Evolutionary conservation across 805 yeast species (phyloP).

Genomic region (Myxozyma monticola): DNA sequence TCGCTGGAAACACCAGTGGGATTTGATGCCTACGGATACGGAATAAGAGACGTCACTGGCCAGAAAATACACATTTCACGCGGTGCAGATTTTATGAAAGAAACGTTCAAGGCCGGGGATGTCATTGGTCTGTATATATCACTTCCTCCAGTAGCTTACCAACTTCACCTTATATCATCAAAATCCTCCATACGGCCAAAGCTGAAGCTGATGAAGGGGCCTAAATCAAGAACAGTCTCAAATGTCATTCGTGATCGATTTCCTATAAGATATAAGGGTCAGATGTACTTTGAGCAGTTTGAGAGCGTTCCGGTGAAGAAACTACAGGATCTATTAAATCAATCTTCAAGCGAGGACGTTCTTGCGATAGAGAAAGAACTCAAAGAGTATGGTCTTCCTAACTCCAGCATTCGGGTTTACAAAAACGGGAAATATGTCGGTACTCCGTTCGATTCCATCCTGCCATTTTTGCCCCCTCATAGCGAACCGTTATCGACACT

Average conservation of each 20-base stretch:
- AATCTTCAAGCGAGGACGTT: conserved; percentile 21
- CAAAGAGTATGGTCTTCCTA: conserved; percentile 38
- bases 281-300: conserved; percentile 77
- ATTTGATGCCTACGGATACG: conserved; percentile 91
- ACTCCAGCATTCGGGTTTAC: conserved; percentile 66
- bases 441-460: conserved; percentile 62
- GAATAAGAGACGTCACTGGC: conserved; percentile 75
- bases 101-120: conserved; percentile 72
- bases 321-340: conserved; percentile 73
- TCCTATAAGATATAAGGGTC: conserved; percentile 78
- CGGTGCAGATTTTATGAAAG: conserved; percentile 55
- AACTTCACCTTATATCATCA: conserved; percentile 7
- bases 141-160: conserved; percentile 52
- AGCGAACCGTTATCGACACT: conserved; percentile 45
- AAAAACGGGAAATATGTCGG: conserved; percentile 76
- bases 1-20: conserved; percentile 94
- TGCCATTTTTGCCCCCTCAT: conserved; percentile 78
- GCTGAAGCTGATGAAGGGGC: conserved; percentile 6
- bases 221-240: conserved; percentile 8
- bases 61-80: conserved; percentile 75
- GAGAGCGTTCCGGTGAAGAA: conserved; percentile 71
- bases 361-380: conserved; percentile 11
- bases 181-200: background rate
- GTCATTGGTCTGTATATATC: conserved; percentile 73
- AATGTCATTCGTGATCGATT: conserved; percentile 77